These are phyloP conservation scores for Rubus idaeus DNA, from an alignment of 306 rosid genomes.

Conservation along the genomic window DNA sequence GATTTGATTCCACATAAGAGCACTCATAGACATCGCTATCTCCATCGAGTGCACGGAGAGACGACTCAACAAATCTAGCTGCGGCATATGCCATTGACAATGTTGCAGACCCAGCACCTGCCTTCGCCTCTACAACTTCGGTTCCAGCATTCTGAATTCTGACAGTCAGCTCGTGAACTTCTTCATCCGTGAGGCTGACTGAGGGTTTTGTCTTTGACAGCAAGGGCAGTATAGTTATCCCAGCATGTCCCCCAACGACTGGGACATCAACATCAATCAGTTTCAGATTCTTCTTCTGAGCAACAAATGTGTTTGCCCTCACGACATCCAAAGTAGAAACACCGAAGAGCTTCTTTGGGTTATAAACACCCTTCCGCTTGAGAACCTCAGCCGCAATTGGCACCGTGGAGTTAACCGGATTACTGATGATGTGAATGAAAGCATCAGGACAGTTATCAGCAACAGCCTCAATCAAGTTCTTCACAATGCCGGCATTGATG, in stretches of 20 bases:
- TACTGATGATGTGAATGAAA: slow-evolving; percentile 82
- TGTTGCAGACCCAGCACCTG: slow-evolving; percentile 97
- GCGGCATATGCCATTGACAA: slow-evolving; percentile 99
- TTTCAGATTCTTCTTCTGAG: slow-evolving; percentile 84
- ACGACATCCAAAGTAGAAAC: slow-evolving; percentile 94
- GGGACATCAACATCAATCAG: slow-evolving; percentile 98
- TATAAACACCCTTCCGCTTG: slow-evolving; percentile 85
- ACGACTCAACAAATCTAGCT: slow-evolving; percentile 93
- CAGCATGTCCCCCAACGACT: slow-evolving; percentile 94
- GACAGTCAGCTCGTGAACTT: slow-evolving; percentile 68
- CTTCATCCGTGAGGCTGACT: slow-evolving; percentile 66
- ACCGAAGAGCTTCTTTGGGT: slow-evolving; percentile 94
- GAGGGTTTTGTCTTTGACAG: slow-evolving; percentile 84
- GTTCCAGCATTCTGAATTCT: slow-evolving; percentile 98
- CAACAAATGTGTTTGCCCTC: slow-evolving; percentile 97
- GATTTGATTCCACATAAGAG: slow-evolving; percentile 70
- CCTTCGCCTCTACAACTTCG: slow-evolving; percentile 98
- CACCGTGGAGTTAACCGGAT: slow-evolving; percentile 92
- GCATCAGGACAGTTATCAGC: slow-evolving; percentile 95
- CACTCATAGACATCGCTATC: slow-evolving; percentile 95
- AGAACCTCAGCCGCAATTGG: slow-evolving; percentile 93
- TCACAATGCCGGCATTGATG: slow-evolving; percentile 90
- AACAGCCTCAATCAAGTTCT: slow-evolving; percentile 77
- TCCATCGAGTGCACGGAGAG: slow-evolving; percentile 93
- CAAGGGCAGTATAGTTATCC: slow-evolving; percentile 88